A percentile compares a stretch with the other conserved stretches of the same genome.
phyloP scores from a whole-genome alignment of 2,329 filamentous ascomycete genomes.

The Cytospora schulzeri region DNA sequence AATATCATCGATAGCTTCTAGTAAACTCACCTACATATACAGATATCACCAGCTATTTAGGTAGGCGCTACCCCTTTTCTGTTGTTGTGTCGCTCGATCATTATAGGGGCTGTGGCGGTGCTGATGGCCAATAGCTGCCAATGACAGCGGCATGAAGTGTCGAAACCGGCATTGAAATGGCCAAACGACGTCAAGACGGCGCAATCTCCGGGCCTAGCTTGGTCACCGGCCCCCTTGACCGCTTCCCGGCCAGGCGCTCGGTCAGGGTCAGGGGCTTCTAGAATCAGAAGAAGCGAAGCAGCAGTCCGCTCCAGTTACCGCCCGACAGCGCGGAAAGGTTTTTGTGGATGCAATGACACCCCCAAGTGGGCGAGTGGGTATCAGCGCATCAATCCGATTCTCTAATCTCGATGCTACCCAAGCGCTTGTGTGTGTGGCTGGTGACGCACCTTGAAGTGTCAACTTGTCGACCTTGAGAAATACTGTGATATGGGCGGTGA shows the following conservation, averaged over 20 bases:
- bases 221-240: slow-evolving; percentile 21
- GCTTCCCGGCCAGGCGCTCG: slow-evolving; percentile 18
- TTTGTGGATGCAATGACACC: slow-evolving; percentile 21
- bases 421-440: background rate
- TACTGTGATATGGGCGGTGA: background rate
- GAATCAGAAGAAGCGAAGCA: slow-evolving; percentile 15
- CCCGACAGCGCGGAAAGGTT: slow-evolving; percentile 8
- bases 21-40: background rate
- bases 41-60: background rate
- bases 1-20: background rate
- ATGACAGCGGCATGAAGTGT: slow-evolving; percentile 2
- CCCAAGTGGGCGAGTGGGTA: slow-evolving; percentile 14
- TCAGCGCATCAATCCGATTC: slow-evolving; percentile 14
- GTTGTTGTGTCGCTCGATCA: background rate
- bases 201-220: slow-evolving; percentile 4
- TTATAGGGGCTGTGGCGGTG: slow-evolving; percentile 13
- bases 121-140: background rate
- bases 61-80: background rate
- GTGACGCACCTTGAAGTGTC: background rate
- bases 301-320: slow-evolving; percentile 14
- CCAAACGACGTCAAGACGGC: slow-evolving; percentile 14
- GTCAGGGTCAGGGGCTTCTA: slow-evolving; percentile 21
- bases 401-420: background rate
- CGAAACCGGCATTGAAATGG: slow-evolving; percentile 1
- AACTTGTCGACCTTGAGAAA: background rate